Conservation (phyloP, 2,329 filamentous ascomycete genomes). For the Xylariaceae sp. region DNA sequence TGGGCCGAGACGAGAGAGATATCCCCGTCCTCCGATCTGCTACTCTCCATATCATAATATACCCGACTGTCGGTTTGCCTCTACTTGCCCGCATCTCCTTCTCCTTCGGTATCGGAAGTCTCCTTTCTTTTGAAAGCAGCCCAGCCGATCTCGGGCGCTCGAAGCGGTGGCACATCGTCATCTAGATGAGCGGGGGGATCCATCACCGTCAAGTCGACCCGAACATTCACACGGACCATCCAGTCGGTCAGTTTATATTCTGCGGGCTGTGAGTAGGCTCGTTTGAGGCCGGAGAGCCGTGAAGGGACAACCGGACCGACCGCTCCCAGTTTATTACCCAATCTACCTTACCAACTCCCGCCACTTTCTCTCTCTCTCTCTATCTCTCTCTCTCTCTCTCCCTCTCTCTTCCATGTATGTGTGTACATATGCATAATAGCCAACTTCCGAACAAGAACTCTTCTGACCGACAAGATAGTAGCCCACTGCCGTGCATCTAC, state of each 20-base stretch:
- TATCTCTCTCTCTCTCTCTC: too few species aligned
- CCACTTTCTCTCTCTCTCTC: too few species aligned
- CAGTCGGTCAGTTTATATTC: slow-evolving; percentile 5
- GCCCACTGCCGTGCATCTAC: not conserved
- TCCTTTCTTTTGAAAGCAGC: not conserved
- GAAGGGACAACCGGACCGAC: slow-evolving; percentile 2
- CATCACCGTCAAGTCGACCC: not conserved
- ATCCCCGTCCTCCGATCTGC: not conserved
- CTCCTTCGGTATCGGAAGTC: slow-evolving; percentile 4
- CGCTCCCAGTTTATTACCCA: slow-evolving; percentile 1
- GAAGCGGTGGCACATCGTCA: slow-evolving; percentile 10
- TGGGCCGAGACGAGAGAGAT: too few species aligned
- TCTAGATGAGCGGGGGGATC: slow-evolving; percentile 15
- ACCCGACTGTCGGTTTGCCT: not conserved
- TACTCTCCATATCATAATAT: not conserved
- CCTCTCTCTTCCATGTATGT: slow-evolving; percentile 9
- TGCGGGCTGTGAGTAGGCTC: slow-evolving; percentile 1
- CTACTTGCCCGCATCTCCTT: not conserved
- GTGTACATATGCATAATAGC: slow-evolving; percentile 14
- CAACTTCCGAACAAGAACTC: not conserved
- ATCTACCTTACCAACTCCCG: too few species aligned
- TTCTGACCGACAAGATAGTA: slow-evolving; percentile 6
- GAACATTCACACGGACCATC: not conserved
- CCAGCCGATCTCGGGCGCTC: slow-evolving; percentile 5
- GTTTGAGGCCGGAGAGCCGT: slow-evolving; percentile 1